These are phyloP conservation scores for Hyaloscypha bicolor DNA, from an alignment of 495 filamentous ascomycete species.

Conservation along the genomic window DNA sequence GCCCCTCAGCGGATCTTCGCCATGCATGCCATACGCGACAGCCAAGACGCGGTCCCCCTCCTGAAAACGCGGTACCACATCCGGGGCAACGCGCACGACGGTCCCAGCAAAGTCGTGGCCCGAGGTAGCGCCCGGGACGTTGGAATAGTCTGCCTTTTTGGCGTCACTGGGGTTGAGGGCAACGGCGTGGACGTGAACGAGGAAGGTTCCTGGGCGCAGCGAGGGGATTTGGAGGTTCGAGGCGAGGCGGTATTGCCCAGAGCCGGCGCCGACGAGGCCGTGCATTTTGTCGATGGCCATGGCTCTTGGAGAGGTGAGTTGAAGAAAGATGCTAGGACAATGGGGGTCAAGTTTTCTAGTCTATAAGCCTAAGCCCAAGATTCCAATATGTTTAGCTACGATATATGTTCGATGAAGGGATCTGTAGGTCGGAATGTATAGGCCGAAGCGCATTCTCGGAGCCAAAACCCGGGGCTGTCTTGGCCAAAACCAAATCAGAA, in stretches of 20 bases:
- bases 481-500: no score
- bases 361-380: no score
- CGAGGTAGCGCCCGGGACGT: constrained; percentile 38
- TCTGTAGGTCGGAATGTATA: no score
- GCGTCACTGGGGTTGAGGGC: constrained; percentile 49
- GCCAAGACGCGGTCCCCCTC: constrained; percentile 6
- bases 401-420: no score
- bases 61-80: constrained; percentile 24
- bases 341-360: no score
- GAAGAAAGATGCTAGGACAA: not conserved
- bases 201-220: not conserved
- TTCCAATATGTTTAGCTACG: no score
- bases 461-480: no score
- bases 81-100: constrained; percentile 40
- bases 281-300: constrained; percentile 3
- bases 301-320: not conserved
- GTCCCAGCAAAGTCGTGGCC: constrained; percentile 48
- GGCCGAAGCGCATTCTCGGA: no score
- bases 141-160: constrained; percentile 34
- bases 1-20: not conserved
- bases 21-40: not conserved
- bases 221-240: constrained; percentile 12
- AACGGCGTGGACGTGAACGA: constrained; percentile 31
- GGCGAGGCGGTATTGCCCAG: constrained; percentile 25
- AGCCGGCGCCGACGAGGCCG: constrained; percentile 11